Conservation (phyloP, 2,329 filamentous ascomycete species). For the Colletotrichum gloeosporioides region DNA sequence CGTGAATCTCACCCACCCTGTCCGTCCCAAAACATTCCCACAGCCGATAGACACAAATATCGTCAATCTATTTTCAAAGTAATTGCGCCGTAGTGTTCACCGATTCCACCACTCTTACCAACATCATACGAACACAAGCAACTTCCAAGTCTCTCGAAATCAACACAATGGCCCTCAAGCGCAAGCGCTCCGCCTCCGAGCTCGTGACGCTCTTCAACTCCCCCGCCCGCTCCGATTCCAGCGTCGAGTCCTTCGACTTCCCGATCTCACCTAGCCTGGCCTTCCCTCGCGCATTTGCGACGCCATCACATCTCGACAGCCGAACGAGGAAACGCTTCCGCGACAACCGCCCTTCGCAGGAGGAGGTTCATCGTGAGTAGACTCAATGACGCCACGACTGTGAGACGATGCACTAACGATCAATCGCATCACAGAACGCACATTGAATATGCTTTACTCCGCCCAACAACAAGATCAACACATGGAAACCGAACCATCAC, state of each 20-base stretch:
- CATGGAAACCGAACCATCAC: constrained; percentile 18
- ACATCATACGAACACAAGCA: not conserved
- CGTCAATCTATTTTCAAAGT: not conserved
- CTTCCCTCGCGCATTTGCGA: constrained; percentile 31
- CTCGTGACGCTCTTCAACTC: constrained; percentile 49
- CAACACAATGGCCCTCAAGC: constrained; percentile 60
- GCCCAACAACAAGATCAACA: constrained; percentile 48
- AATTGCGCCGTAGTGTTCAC: no score
- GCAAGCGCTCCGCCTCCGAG: constrained; percentile 68
- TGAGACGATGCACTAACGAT: not conserved
- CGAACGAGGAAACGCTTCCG: constrained; percentile 68
- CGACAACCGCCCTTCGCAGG: constrained; percentile 61
- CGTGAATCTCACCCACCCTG: not conserved
- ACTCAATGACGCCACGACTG: not conserved
- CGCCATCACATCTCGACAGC: constrained; percentile 54
- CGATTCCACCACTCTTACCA: not conserved
- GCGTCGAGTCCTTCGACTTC: constrained; percentile 36
- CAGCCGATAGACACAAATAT: not conserved
- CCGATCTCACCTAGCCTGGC: constrained; percentile 29
- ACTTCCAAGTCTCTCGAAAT: not conserved
- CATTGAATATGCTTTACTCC: constrained; percentile 62
- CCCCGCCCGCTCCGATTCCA: constrained; percentile 37
- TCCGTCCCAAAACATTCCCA: not conserved
- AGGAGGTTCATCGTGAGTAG: constrained; percentile 59
- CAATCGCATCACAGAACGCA: constrained; percentile 49